These are phyloP conservation scores for Fistulinella prunicolor DNA, from an alignment of 768 basidiomycete species.

Conservation along the genomic window DNA sequence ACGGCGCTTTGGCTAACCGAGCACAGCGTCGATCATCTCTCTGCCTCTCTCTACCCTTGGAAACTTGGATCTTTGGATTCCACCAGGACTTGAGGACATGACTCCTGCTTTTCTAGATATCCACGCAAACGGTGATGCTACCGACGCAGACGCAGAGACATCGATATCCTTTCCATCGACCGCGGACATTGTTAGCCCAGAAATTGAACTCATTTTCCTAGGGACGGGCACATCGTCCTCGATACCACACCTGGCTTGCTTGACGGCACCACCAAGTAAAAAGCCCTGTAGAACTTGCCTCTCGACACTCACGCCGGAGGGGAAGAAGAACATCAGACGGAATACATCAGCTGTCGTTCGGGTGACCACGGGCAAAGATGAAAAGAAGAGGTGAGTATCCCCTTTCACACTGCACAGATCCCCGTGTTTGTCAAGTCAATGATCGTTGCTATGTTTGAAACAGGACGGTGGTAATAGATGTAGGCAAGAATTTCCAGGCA, in stretches of 20 bases:
- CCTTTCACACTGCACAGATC: too few relatives aligned
- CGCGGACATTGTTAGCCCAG: background rate
- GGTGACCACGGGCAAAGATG: conserved; percentile 36
- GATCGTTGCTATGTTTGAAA: background rate
- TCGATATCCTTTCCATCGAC: background rate
- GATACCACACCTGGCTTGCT: conserved; percentile 66
- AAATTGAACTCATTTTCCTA: conserved; percentile 70
- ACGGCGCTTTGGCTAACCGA: too few relatives aligned
- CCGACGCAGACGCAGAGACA: background rate
- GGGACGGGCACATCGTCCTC: conserved; percentile 81
- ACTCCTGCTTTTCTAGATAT: background rate
- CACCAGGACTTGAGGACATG: background rate
- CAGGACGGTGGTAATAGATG: conserved; percentile 80
- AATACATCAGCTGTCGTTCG: conserved; percentile 77
- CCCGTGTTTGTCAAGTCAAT: too few relatives aligned
- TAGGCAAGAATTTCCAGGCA: conserved; percentile 78
- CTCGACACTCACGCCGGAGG: conserved; percentile 62
- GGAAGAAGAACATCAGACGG: conserved; percentile 79
- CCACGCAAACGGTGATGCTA: too few relatives aligned
- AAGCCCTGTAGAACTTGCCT: conserved; percentile 62
- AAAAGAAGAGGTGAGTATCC: conserved; percentile 46
- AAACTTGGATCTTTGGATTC: too few relatives aligned
- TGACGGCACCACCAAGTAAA: conserved; percentile 61
- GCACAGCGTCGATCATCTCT: too few relatives aligned
- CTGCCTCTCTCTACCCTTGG: too few relatives aligned